These are phyloP conservation scores for Colletotrichum filicis DNA, from an alignment of 2,329 filamentous ascomycete genomes.

Conservation along the genomic window DNA sequence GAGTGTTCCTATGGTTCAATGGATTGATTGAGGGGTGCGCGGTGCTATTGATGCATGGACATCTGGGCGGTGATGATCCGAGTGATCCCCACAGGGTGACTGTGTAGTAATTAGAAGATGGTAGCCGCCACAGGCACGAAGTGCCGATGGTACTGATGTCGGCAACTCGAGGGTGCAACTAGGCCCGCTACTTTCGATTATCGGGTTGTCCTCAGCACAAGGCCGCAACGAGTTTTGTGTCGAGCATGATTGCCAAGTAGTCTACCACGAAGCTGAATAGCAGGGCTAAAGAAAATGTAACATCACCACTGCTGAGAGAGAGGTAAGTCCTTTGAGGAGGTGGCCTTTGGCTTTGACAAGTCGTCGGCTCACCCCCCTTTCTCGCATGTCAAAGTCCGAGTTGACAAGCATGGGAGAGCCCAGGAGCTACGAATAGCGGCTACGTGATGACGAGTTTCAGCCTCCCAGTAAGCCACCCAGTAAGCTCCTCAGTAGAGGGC, in stretches of 20 bases:
- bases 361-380: background rate
- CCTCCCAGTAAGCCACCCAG: background rate
- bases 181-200: background rate
- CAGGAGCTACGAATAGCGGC: background rate
- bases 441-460: background rate
- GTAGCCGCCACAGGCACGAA: background rate
- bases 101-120: background rate
- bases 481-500: background rate
- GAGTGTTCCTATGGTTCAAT: background rate
- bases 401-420: background rate
- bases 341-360: background rate
- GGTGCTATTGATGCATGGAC: background rate
- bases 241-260: conserved; percentile 6
- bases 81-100: background rate
- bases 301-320: background rate
- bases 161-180: background rate
- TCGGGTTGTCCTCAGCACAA: background rate
- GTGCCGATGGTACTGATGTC: background rate
- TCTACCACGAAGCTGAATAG: background rate
- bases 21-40: background rate
- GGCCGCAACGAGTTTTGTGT: conserved; percentile 4
- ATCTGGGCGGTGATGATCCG: conserved; percentile 23
- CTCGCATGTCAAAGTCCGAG: background rate
- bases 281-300: conserved; percentile 4
- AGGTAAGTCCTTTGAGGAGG: background rate